These are phyloP conservation scores for Alternaria tenuissima DNA, from an alignment of 2,329 filamentous ascomycete genomes.

Conservation along the genomic window DNA sequence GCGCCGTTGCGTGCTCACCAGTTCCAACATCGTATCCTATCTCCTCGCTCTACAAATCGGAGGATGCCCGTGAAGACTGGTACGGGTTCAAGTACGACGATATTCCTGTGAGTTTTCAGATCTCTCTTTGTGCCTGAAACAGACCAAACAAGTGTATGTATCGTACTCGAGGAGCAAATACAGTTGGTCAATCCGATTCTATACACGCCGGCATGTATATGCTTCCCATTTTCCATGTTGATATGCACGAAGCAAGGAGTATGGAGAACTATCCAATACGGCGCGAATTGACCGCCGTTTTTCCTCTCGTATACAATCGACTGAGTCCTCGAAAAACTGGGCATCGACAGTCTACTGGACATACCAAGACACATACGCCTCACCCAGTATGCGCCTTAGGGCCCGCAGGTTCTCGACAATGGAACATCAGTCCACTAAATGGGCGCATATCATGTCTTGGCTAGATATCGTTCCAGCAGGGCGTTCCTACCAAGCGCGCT, in stretches of 20 bases:
- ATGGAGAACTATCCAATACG: neutral
- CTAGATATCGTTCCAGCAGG: neutral
- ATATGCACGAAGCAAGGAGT: neutral
- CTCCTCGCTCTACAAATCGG: no score
- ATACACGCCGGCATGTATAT: neutral
- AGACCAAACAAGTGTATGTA: neutral
- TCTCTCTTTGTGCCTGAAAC: neutral
- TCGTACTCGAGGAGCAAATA: neutral
- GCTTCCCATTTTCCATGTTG: neutral
- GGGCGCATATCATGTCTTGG: neutral
- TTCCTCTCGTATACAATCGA: neutral
- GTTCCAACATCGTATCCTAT: neutral
- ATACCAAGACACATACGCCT: neutral
- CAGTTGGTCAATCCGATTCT: neutral
- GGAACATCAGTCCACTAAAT: neutral
- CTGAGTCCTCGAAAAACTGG: neutral
- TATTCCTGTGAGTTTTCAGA: neutral
- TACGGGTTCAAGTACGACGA: neutral
- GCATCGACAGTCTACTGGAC: neutral
- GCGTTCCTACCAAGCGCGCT: constrained; percentile 16
- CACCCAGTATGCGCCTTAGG: neutral
- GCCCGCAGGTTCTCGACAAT: neutral
- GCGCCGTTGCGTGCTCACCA: neutral
- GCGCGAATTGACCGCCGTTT: neutral
- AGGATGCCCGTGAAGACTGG: neutral